phyloP scores from a whole-genome alignment of 1,284 basidiomycete genomes.

The Leccinum insolens region DNA sequence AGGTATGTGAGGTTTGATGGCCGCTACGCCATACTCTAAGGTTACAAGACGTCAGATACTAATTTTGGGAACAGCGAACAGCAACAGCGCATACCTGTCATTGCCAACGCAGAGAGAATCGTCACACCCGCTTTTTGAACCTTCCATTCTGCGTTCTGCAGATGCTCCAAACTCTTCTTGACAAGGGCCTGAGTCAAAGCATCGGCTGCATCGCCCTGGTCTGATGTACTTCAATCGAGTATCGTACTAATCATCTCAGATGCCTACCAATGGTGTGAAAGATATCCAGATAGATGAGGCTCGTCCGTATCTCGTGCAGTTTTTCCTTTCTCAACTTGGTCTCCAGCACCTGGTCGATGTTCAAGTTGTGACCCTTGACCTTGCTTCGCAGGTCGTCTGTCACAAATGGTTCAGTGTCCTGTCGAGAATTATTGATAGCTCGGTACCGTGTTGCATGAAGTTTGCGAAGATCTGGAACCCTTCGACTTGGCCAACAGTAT shows the following conservation, averaged over 20 bases:
- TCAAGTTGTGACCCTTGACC: too few relatives aligned
- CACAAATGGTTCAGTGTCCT: too few relatives aligned
- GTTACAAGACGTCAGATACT: neutral
- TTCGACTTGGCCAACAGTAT: too few relatives aligned
- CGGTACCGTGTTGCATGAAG: too few relatives aligned
- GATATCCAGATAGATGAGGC: constrained; percentile 22
- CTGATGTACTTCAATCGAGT: constrained; percentile 7
- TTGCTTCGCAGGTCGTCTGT: too few relatives aligned
- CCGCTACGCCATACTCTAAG: constrained; percentile 21
- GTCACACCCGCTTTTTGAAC: constrained; percentile 30
- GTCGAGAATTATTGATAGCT: too few relatives aligned
- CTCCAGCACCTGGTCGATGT: too few relatives aligned
- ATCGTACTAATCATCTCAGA: neutral
- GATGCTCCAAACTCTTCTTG: constrained; percentile 9
- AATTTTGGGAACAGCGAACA: neutral
- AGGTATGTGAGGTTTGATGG: constrained; percentile 14
- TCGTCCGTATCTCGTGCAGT: too few relatives aligned
- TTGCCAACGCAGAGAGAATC: constrained; percentile 27
- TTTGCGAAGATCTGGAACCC: too few relatives aligned
- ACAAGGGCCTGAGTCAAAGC: constrained; percentile 18
- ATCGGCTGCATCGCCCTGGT: neutral
- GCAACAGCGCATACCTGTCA: constrained; percentile 16
- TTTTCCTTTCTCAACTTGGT: too few relatives aligned
- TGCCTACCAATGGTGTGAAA: constrained; percentile 20
- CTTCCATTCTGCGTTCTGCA: constrained; percentile 17